Evolutionary conservation across 2,329 filamentous ascomycete species (phyloP).

Genomic region (Cryoendolithus antarcticus): DNA sequence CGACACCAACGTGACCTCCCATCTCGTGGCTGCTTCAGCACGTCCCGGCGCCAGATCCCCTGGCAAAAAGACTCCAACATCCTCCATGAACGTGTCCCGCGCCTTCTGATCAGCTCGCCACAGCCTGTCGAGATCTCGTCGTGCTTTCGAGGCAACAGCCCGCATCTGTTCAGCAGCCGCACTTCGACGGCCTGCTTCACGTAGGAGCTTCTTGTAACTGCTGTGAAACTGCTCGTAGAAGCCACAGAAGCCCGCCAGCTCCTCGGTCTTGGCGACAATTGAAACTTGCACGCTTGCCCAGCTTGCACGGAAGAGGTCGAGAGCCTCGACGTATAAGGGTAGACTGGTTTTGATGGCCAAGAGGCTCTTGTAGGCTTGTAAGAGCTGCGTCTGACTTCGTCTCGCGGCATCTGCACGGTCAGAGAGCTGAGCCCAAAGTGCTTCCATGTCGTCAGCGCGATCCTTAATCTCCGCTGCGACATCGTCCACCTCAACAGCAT

Average conservation of each 20-base stretch:
- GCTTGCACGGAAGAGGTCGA: conserved; percentile 47
- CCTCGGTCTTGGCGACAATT: conserved; percentile 56
- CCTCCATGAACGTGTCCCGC: conserved; percentile 64
- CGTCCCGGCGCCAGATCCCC: conserved; percentile 19
- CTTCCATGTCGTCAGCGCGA: conserved; percentile 64
- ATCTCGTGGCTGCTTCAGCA: conserved; percentile 12
- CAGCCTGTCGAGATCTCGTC: conserved; percentile 62
- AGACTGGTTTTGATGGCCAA: conserved; percentile 56
- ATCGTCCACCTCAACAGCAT: conserved; percentile 51
- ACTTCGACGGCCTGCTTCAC: conserved; percentile 69
- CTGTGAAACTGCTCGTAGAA: conserved; percentile 80
- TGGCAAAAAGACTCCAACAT: conserved; percentile 77
- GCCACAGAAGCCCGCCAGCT: conserved; percentile 64
- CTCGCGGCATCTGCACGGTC: conserved; percentile 49
- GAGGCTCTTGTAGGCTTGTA: conserved; percentile 52
- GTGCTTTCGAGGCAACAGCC: conserved; percentile 63
- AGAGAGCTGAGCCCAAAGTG: conserved; percentile 50
- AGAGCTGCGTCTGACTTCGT: conserved; percentile 44
- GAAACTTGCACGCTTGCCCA: conserved; percentile 66
- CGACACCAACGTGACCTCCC: conserved; percentile 10
- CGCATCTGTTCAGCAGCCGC: conserved; percentile 62
- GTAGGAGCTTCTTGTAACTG: conserved; percentile 71
- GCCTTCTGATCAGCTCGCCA: conserved; percentile 55
- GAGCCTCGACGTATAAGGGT: conserved; percentile 51
- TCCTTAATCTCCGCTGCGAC: conserved; percentile 59